phyloP scores from a whole-genome alignment of 441 rosid species.

The Gossypium davidsonii region DNA sequence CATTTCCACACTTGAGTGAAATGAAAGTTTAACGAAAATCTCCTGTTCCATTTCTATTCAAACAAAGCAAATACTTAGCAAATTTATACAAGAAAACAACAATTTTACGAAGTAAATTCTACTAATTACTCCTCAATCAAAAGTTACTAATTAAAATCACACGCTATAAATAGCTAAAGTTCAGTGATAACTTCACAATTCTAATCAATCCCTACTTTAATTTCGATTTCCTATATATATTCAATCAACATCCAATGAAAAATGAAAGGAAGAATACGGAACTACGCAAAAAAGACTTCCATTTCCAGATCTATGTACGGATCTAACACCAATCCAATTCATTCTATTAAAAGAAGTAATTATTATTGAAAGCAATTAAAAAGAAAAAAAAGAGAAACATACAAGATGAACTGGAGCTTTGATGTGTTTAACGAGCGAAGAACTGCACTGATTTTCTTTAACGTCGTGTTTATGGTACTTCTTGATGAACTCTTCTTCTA shows the following conservation, averaged over 20 bases:
- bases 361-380: neutral
- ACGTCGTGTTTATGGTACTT: slow-evolving; percentile 58
- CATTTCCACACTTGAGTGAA: neutral
- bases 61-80: neutral
- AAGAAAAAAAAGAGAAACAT: neutral
- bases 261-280: neutral
- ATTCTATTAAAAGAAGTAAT: neutral
- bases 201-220: neutral
- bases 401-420: slow-evolving; percentile 81
- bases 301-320: slow-evolving; percentile 10
- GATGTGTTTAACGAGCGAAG: slow-evolving; percentile 72
- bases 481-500: slow-evolving; percentile 57
- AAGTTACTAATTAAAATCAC: neutral
- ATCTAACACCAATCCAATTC: neutral
- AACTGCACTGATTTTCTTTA: slow-evolving; percentile 61
- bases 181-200: neutral
- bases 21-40: neutral
- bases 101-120: neutral
- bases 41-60: neutral
- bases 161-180: no score
- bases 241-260: neutral
- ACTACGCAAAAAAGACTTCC: neutral
- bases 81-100: neutral
- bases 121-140: neutral
- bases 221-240: neutral